Base-by-base conservation (phyloP, 2,329 filamentous ascomycete species). In the Aureobasidium lini region DNA sequence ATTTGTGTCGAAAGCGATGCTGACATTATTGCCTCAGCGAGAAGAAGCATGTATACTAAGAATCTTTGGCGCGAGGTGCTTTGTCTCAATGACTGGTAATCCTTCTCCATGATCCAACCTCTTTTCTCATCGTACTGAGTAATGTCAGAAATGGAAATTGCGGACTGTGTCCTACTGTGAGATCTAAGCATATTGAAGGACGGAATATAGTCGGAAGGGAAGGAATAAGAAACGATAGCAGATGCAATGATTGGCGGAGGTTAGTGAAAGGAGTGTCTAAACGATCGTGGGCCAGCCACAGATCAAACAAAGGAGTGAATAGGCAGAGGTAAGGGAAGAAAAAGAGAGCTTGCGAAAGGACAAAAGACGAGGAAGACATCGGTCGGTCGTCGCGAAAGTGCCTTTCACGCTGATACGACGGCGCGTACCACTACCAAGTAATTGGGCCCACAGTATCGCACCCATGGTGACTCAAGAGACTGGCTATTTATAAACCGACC, bases 21-120 rank as follows among this genome's bases (percentile, higher is more conserved):
- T 29, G 76, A 73, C 73, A 79, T 77, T 65, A 79, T 76, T 69
- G 76, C 76, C 68, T 79, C 77, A 6, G 76, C 76, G n/a, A 79
- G 69, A 60, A 77, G 77, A 29, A 78, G 65, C 29, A 77, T 66
- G 64, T 77, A 78, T 48, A 78, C 74, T 62, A 78, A 68, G 57
- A 67, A 68, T 64, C 77, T 61, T 62, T 77, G 73, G 50, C 62
- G 68, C 59, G 50, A 54, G 39, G 6, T 43, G 37, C 37, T 32
- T 43, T 32, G 18, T 54, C 28, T 54, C 6, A 29, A 54, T 32
- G 39, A 28, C 29, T 42, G 9, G 6, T 16, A 42, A 9, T 23
- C 39, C 2, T 43, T 37, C 34, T 54, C 37, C 10, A 18, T 10
- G 5, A 34, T 28, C 50, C 50, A 54, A 23, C 23, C n/a, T 43